Conservation (phyloP, 164 flowering plant species). For the Platanus orientalis region DNA sequence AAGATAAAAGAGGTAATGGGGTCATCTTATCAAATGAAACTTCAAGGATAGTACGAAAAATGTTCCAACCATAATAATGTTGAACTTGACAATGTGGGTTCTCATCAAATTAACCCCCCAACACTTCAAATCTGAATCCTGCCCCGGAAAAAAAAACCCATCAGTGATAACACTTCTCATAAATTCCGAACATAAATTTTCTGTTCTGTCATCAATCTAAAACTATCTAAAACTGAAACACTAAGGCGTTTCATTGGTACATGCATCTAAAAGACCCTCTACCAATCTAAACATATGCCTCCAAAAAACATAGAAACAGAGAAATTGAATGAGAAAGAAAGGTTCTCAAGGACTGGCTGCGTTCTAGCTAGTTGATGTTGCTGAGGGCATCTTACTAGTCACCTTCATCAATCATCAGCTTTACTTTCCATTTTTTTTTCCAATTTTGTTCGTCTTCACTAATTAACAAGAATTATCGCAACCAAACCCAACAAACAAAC, state of each 20-base stretch:
- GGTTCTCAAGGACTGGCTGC: slow-evolving; percentile 50
- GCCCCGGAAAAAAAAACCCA: not conserved
- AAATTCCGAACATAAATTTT: not conserved
- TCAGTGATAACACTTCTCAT: not conserved
- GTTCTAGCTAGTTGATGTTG: slow-evolving; percentile 55
- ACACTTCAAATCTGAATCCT: not conserved
- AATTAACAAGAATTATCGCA: slow-evolving; percentile 18
- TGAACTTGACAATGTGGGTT: too few relatives aligned
- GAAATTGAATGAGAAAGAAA: not conserved
- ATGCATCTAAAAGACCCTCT: not conserved
- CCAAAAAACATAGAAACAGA: not conserved
- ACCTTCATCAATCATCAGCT: slow-evolving; percentile 47
- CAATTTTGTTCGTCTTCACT: slow-evolving; percentile 32
- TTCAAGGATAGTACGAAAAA: not conserved
- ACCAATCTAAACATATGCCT: not conserved
- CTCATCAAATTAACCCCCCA: not conserved
- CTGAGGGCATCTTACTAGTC: slow-evolving; percentile 67
- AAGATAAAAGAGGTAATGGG: too few relatives aligned
- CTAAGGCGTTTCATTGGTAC: not conserved
- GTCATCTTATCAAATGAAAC: not conserved
- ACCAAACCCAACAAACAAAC: too few relatives aligned
- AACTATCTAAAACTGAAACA: not conserved
- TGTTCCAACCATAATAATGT: not conserved
- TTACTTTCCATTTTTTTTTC: slow-evolving; percentile 46
- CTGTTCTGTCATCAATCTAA: too few relatives aligned